phyloP scores from a whole-genome alignment of 2,329 filamentous ascomycete genomes.

The Phoma sp. region DNA sequence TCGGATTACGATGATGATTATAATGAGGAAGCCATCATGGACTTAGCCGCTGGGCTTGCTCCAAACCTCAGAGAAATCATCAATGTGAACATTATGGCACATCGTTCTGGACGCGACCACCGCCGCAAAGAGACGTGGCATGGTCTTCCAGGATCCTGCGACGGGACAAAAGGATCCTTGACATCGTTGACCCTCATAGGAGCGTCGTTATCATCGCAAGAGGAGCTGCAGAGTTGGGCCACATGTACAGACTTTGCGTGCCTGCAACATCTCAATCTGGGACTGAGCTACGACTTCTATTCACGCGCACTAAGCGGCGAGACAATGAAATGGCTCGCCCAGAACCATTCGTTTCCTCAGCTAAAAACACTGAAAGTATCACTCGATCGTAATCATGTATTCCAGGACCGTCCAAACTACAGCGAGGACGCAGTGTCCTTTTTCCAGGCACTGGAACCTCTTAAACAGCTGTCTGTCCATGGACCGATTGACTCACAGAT shows the following conservation, averaged over 20 bases:
- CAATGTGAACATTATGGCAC: conserved; percentile 7
- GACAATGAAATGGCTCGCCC: too few species aligned
- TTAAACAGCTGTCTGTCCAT: conserved; percentile 20
- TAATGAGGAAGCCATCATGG: neutral
- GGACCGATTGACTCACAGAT: conserved; percentile 22
- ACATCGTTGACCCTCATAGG: conserved; percentile 17
- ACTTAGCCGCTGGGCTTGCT: conserved; percentile 28
- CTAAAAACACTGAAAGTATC: too few species aligned
- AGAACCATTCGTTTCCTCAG: too few species aligned
- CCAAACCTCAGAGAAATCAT: conserved; percentile 29
- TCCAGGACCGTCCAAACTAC: too few species aligned
- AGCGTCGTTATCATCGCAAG: neutral
- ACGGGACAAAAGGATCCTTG: neutral
- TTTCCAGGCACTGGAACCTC: conserved; percentile 12
- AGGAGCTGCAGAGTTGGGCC: too few species aligned
- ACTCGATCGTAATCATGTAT: too few species aligned
- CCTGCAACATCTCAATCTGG: too few species aligned
- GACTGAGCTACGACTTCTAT: too few species aligned
- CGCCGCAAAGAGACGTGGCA: conserved; percentile 17
- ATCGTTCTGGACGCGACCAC: neutral
- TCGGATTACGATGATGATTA: too few species aligned
- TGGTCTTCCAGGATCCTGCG: conserved; percentile 25
- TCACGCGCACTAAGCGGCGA: too few species aligned
- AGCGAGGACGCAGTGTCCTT: too few species aligned
- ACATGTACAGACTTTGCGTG: too few species aligned